phyloP scores from a whole-genome alignment of 495 filamentous ascomycete species.

The Penicillium parvum region DNA sequence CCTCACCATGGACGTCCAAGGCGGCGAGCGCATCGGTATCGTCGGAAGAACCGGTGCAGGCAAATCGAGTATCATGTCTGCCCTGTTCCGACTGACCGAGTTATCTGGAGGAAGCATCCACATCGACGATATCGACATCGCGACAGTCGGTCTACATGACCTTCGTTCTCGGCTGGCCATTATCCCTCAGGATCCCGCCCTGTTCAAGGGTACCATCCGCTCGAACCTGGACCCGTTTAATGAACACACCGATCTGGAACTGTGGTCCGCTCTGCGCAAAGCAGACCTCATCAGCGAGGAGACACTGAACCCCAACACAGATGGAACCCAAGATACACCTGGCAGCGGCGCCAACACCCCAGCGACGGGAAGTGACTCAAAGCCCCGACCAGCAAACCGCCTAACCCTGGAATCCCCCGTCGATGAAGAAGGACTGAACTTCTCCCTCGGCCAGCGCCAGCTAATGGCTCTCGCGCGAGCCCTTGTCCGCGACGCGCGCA shows the following conservation, averaged over 20 bases:
- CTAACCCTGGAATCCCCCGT: slow-evolving; percentile 81
- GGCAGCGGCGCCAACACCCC: slow-evolving; percentile 10
- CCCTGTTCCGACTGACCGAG: slow-evolving; percentile 87
- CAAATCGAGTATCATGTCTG: slow-evolving; percentile 91
- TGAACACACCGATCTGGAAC: slow-evolving; percentile 79
- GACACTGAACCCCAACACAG: slow-evolving; percentile 14
- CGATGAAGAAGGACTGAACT: slow-evolving; percentile 94
- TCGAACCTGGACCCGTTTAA: slow-evolving; percentile 90
- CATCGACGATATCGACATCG: slow-evolving; percentile 89
- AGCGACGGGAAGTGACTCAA: slow-evolving; percentile 9
- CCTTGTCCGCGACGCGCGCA: slow-evolving; percentile 77
- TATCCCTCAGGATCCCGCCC: slow-evolving; percentile 93
- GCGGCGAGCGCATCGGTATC: slow-evolving; percentile 88
- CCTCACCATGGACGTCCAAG: slow-evolving; percentile 68
- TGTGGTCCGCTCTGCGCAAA: slow-evolving; percentile 82
- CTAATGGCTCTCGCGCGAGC: slow-evolving; percentile 92
- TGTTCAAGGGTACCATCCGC: slow-evolving; percentile 88
- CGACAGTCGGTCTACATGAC: slow-evolving; percentile 76
- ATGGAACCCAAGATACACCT: slow-evolving; percentile 19
- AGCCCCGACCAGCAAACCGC: slow-evolving; percentile 30
- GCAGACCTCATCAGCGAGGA: slow-evolving; percentile 67
- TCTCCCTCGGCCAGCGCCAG: slow-evolving; percentile 93
- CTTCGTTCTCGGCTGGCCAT: slow-evolving; percentile 86
- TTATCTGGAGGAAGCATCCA: slow-evolving; percentile 76
- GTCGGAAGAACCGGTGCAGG: slow-evolving; percentile 92